Percentiles rank a stretch among this genome's conserved stretches.
phyloP scores from a whole-genome alignment of 2,329 filamentous ascomycete genomes.

The Nigrospora oryzae region DNA sequence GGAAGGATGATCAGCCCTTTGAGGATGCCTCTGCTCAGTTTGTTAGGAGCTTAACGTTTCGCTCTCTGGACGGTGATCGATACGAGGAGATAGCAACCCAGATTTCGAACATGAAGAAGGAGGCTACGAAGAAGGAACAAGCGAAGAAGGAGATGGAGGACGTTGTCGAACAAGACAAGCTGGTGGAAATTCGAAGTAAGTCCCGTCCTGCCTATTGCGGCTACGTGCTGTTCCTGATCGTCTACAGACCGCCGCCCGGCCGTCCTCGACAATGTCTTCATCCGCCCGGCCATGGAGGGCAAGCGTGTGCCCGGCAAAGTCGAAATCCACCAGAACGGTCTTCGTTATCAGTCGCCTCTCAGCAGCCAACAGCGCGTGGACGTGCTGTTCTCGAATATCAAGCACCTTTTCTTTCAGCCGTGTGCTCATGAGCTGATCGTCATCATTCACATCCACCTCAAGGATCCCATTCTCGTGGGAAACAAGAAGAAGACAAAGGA shows the following conservation, averaged over 20 bases:
- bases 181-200: conserved; percentile 86
- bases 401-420: conserved; percentile 97
- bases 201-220: conserved; percentile 11
- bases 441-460: conserved; percentile 94
- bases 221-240: conserved; percentile 26
- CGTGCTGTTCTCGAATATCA: conserved; percentile 95
- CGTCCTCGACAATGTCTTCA: conserved; percentile 88
- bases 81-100: conserved; percentile 87
- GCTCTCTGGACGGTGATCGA: conserved; percentile 79
- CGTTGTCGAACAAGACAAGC: conserved; percentile 96
- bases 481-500: conserved; percentile 98
- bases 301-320: conserved; percentile 94
- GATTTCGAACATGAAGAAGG: conserved; percentile 94
- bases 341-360: conserved; percentile 80
- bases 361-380: conserved; percentile 80
- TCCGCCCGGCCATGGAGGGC: conserved; percentile 89
- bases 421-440: conserved; percentile 95
- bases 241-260: conserved; percentile 77
- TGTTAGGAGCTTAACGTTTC: conserved; percentile 88
- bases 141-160: conserved; percentile 99
- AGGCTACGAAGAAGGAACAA: conserved; percentile 83
- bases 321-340: conserved; percentile 98
- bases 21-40: conserved; percentile 96
- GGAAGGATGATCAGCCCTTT: conserved; percentile 96
- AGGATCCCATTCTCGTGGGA: conserved; percentile 95